Conservation (phyloP, 2,329 filamentous ascomycete genomes). For the Aspergillus tamarii region DNA sequence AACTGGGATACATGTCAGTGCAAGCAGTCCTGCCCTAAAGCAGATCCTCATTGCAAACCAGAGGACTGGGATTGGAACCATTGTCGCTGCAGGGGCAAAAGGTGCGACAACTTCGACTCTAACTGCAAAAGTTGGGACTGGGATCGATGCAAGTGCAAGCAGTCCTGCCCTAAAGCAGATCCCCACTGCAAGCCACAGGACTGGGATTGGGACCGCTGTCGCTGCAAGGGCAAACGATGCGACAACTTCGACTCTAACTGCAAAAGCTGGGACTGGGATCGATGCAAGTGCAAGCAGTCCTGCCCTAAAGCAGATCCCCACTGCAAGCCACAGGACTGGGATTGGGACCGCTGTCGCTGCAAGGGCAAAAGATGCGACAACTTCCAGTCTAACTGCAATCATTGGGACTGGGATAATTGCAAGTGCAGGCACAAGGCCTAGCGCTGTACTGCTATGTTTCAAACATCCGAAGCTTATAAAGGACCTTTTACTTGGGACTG, state of each 20-base stretch:
- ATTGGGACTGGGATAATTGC: not conserved
- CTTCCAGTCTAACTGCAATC: not conserved
- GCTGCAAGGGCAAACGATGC: not conserved
- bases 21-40: not conserved
- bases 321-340: not conserved
- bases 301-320: not conserved
- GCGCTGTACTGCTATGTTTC: not conserved
- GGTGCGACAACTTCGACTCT: not conserved
- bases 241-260: not conserved
- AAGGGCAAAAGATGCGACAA: not conserved
- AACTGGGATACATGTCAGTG: not conserved
- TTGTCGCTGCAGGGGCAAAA: not conserved
- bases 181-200: not conserved
- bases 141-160: not conserved
- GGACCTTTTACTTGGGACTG: not conserved
- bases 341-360: not conserved
- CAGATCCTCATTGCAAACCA: not conserved
- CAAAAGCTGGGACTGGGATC: not conserved
- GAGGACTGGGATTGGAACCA: not conserved
- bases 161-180: not conserved
- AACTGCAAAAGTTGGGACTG: not conserved
- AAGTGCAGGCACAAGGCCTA: not conserved
- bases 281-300: not conserved
- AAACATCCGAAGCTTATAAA: not conserved
- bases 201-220: not conserved